Base-by-base conservation (phyloP, 495 filamentous ascomycete genomes). In the Coniosporium apollinis region DNA sequence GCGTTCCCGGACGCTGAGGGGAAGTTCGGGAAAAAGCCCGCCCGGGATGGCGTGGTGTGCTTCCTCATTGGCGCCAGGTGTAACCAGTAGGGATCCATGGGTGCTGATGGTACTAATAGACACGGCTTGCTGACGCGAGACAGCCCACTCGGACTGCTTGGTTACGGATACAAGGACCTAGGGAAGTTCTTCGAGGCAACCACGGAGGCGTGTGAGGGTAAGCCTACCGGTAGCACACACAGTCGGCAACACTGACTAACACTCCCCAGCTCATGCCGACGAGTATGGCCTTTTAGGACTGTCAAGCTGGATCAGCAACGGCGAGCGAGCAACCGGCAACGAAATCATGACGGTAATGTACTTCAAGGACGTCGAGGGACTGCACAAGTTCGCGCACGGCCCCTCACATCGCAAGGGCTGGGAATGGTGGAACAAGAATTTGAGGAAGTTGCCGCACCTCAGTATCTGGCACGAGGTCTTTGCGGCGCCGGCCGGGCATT, bases 361-460 rank as follows among this genome's bases (percentile, higher is more conserved):
- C 49, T 65, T 70, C 40, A 54, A 54, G 8, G 39, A 47, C 29
- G 34, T 61, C 11, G 66, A 69, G 16, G 58, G 53, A 19, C 35
- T 73, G 15, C 57, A 69, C 42, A 37, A 38, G 1, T 72, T 69
- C 43, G 69, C 69, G 21, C 60, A 66, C 33, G 56, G 53, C n/a
- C 24, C 48, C 1, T 10, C 58, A 6, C 68, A 73, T 43, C 49
- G 49, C 11, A 39, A 51, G 8, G 57, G 45, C 5, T 64, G 64
- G 65, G 49, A 57, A 6, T 68, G 59, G 60, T 70, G 57, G 53
- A 49, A 48, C 8, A 30, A 34, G 4, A 50, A 46, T 4, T 45
- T 30, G 4, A 56, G 55, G 38, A 28, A 49, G 9, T 52, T 52
- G 33, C 57, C 54, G 24, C 60, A 70, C 34, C 26, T 68, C n/a